Base-by-base conservation (phyloP, 1,284 basidiomycete genomes). In the Irpex lacteus region DNA sequence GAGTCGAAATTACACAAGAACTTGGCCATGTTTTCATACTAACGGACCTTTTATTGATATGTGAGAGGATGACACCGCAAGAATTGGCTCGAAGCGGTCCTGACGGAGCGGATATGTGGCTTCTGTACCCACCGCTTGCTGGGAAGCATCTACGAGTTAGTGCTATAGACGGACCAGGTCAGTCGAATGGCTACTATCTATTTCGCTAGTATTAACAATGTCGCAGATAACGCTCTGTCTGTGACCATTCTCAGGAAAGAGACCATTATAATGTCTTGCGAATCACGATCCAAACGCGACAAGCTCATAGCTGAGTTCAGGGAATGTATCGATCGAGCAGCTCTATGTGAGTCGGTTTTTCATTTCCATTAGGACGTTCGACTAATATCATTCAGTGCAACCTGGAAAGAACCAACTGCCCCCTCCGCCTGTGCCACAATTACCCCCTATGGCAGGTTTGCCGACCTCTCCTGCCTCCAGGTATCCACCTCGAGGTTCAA, bases 81-180 rank as follows among this genome's bases (percentile, higher is more conserved):
- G 93, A 96, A 66, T 78, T 77, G 60, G 74, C 75, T 60, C 72
- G 80, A 60, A 75, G 79, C 55, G 85, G 79, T 6, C 78, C 80
- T 36, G 82, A 82, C 65, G 88, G 87, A 61, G 83, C 89, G 5
- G 95, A 98, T 73, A 93, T 98, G 89, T 95, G 91, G 89, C 80
- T 99, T 60, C 87, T 92, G 67, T 99, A 98, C 79, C 98, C 98
- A 19, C 98, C 98, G 2, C 80, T 99, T 60, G 92, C 98, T 6
- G 96, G 96, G 4, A 98, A 98, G 75, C 95, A 98, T 72, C 80
- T 98, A 61, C 84, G 85, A 68, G 86, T 90, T n/a, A 81, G 78
- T 32, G 90, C 89, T 70, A 80, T 88, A 4, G 79, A 82, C 62
- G 86, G 82, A 52, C 81, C 82, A 80, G 84, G 89, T 82, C 69